Base-by-base conservation (phyloP, 106 monocot species). In the Allium sativum region DNA sequence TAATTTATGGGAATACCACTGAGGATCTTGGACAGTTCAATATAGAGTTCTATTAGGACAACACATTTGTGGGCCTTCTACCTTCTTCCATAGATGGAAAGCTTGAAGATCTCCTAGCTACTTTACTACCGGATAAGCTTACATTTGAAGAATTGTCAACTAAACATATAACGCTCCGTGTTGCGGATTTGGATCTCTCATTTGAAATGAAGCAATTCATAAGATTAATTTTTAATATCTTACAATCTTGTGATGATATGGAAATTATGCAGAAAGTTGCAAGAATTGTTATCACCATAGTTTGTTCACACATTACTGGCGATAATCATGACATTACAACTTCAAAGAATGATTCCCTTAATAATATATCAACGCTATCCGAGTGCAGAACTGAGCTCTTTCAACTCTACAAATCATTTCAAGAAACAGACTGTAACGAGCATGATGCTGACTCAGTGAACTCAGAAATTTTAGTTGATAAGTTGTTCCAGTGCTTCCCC, bases 21-120 rank as follows among this genome's bases (percentile, higher is more conserved):
- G 98, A 88, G 64, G 98, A 98, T 80, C 79, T 92, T 31, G 98
- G 98, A 46, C 92, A 98, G 47, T 88, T 98, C 58, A 92, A 83
- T 73, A 77, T 98, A 40, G 98, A 83, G 31, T 66, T 88, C 68
- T 87, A 87, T 64, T 54, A 88, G 65, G 98, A 92, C 63, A 85
- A 50, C 77, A 88, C 96, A 61, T 62, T 88, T 44, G 88, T 81
- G 60, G 84, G 87, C 72, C 51, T 87, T 14, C 76, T 85, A 65
- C 75, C 62, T 53, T 87, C 96, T 58, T 76, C 91, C 64, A 84
- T 68, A 55, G 91, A 88, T 59, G 96, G 82, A 76, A 84, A 83
- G 53, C 69, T 88, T 72, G 96, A 91, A 74, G 91, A 98, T 59
- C 87, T 98, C 22, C 91, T 82, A 62, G 78, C 84, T 54, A 84